These are phyloP conservation scores for Symbiodinium pilosum DNA, from an alignment of 73 alveolate genomes.

Conservation along the genomic window DNA sequence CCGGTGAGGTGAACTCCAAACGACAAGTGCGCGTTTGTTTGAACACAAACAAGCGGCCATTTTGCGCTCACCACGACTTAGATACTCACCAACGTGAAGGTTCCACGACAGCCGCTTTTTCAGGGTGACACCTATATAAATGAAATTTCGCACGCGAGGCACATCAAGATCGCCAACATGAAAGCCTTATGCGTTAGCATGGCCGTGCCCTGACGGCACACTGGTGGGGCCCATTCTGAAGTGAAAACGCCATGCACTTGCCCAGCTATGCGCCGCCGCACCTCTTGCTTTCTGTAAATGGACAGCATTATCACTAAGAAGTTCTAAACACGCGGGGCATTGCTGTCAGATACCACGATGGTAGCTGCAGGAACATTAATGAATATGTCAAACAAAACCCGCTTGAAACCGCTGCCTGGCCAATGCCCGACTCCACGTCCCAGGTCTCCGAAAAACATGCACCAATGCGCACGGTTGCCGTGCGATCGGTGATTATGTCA, in stretches of 20 bases:
- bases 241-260: background rate
- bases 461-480: background rate
- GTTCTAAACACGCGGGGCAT: background rate
- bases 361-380: background rate
- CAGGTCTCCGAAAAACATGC: too few species aligned
- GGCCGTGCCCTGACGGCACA: background rate
- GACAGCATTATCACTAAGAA: background rate
- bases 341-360: background rate
- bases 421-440: too few species aligned
- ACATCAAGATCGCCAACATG: background rate
- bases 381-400: background rate
- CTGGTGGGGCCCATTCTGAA: background rate
- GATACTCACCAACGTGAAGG: background rate
- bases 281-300: background rate
- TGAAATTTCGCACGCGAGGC: background rate
- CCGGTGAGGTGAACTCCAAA: background rate
- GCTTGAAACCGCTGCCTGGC: background rate
- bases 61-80: background rate
- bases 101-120: background rate
- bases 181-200: background rate
- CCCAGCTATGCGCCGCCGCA: background rate
- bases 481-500: background rate
- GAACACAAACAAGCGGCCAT: background rate
- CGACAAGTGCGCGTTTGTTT: background rate
- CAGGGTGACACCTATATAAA: background rate